Percentiles rank a stretch among this genome's conserved stretches.
Evolutionary conservation across 2,329 filamentous ascomycete genomes (phyloP).

Genomic region (Trichothecium roseum): DNA sequence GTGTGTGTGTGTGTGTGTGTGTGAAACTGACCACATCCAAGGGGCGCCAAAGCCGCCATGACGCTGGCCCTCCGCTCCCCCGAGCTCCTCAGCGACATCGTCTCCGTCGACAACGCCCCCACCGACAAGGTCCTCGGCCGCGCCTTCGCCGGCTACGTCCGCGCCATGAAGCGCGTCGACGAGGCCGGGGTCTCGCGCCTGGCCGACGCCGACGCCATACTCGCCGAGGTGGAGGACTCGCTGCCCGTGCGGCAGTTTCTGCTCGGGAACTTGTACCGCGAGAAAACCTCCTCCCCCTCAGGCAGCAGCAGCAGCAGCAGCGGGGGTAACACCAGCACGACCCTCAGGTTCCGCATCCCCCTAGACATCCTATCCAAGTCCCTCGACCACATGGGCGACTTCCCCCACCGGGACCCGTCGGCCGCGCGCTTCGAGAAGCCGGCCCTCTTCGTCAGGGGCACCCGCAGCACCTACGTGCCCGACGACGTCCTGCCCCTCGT

Average conservation of each 20-base stretch:
- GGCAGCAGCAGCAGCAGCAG: conserved; percentile 15
- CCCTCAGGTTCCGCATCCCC: conserved; percentile 69
- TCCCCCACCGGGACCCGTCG: conserved; percentile 72
- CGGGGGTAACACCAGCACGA: conserved; percentile 16
- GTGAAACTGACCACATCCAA: conserved; percentile 21
- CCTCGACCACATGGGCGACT: conserved; percentile 72
- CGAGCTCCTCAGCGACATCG: conserved; percentile 55
- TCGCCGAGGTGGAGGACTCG: conserved; percentile 63
- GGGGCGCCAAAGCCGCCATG: conserved; percentile 92
- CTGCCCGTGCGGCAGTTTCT: conserved; percentile 82
- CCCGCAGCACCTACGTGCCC: conserved; percentile 65
- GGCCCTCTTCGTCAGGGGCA: conserved; percentile 72
- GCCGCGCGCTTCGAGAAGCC: conserved; percentile 61
- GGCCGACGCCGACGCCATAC: conserved; percentile 69
- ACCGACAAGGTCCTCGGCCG: conserved; percentile 65
- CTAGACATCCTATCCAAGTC: conserved; percentile 57
- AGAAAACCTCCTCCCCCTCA: too few relatives aligned
- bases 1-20: too few relatives aligned
- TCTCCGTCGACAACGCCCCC: conserved; percentile 88
- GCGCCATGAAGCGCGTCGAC: conserved; percentile 77
- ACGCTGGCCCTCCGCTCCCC: conserved; percentile 65
- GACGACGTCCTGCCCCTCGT: conserved; percentile 73
- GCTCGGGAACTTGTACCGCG: conserved; percentile 70
- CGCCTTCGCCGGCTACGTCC: conserved; percentile 71
- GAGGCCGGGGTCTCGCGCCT: conserved; percentile 55